Conservation (phyloP, 164 flowering plant species). For the Magnolia sinica region DNA sequence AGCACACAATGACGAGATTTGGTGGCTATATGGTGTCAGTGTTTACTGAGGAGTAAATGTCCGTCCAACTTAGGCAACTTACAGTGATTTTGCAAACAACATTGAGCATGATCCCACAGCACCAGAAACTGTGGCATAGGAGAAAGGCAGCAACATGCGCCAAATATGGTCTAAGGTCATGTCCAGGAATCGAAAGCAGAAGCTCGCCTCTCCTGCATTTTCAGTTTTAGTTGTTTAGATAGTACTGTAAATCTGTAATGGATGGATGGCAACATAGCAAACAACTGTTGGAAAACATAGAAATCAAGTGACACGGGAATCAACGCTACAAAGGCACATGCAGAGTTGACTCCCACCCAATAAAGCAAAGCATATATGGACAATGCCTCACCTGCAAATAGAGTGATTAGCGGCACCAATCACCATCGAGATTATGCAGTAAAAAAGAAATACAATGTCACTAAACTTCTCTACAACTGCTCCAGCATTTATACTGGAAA, state of each 20-base stretch:
- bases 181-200: conserved; percentile 48
- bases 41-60: background rate
- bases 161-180: conserved; percentile 67
- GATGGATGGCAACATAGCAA: background rate
- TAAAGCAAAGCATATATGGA: background rate
- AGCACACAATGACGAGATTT: background rate
- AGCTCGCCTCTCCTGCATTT: conserved; percentile 80
- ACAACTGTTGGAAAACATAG: background rate
- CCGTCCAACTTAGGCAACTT: conserved; percentile 3
- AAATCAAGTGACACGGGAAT: background rate
- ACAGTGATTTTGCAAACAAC: conserved; percentile 13
- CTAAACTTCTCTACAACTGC: conserved; percentile 88
- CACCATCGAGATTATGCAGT: conserved; percentile 62
- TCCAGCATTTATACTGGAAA: conserved; percentile 90
- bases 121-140: conserved; percentile 93
- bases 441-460: conserved; percentile 67
- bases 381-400: conserved; percentile 55
- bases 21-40: background rate
- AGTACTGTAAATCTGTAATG: conserved; percentile 1
- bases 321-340: background rate
- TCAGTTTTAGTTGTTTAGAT: conserved; percentile 2
- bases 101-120: conserved; percentile 59
- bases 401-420: conserved; percentile 64
- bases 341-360: background rate
- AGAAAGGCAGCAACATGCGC: conserved; percentile 83